phyloP scores from a whole-genome alignment of 768 basidiomycete genomes.

The Phaeolepiota aurea region DNA sequence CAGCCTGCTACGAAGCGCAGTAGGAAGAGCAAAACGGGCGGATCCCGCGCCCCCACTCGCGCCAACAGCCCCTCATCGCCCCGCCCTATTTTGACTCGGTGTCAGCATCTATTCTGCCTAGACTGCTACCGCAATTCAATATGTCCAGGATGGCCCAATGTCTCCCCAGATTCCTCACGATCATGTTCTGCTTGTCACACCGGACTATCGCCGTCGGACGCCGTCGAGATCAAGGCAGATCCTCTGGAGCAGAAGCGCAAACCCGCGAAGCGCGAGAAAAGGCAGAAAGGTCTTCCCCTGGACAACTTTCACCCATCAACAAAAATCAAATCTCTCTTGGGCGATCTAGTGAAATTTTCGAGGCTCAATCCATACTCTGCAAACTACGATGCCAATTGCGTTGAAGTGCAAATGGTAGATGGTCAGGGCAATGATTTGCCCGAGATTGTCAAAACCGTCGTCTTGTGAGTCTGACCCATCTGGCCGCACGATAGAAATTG shows the following conservation, averaged over 20 bases:
- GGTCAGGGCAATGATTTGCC: slow-evolving; percentile 62
- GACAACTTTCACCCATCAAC: slow-evolving; percentile 74
- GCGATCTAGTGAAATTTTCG: slow-evolving; percentile 77
- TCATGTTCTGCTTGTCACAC: slow-evolving; percentile 76
- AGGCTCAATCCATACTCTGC: slow-evolving; percentile 75
- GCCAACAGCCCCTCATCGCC: slow-evolving; percentile 61
- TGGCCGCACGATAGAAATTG: too few relatives aligned
- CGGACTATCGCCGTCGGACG: slow-evolving; percentile 61
- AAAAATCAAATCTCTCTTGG: slow-evolving; percentile 78
- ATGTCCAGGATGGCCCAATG: slow-evolving; percentile 75
- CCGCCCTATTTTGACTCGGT: slow-evolving; percentile 76
- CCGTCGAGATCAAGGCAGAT: slow-evolving; percentile 64
- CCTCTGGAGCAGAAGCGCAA: slow-evolving; percentile 55
- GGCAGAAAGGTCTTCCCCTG: slow-evolving; percentile 39
- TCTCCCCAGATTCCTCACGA: slow-evolving; percentile 43
- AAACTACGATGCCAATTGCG: slow-evolving; percentile 73
- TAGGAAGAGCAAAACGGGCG: slow-evolving; percentile 39
- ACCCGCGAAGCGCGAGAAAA: slow-evolving; percentile 55
- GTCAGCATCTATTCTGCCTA: slow-evolving; percentile 90
- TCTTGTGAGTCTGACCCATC: slow-evolving; percentile 71
- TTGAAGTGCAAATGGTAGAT: slow-evolving; percentile 76
- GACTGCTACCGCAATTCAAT: slow-evolving; percentile 78
- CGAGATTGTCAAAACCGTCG: slow-evolving; percentile 81
- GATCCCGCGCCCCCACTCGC: slow-evolving; percentile 66
- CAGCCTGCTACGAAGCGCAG: slow-evolving; percentile 37